These are phyloP conservation scores for Colletotrichum shisoi DNA, from an alignment of 2,329 filamentous ascomycete genomes.

Conservation along the genomic window DNA sequence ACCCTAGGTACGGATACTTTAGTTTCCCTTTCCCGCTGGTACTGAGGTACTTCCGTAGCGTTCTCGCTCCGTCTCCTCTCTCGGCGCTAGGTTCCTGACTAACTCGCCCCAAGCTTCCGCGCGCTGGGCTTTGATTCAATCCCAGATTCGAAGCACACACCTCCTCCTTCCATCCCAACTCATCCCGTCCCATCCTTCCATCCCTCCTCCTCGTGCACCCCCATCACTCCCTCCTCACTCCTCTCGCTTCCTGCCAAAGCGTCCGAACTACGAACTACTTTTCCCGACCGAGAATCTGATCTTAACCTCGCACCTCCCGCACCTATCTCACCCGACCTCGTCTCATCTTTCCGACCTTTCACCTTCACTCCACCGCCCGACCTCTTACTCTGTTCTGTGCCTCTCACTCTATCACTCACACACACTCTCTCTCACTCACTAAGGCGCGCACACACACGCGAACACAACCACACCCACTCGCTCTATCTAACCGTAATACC, in stretches of 20 bases:
- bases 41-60: conserved; percentile 18
- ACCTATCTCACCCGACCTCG: conserved; percentile 23
- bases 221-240: conserved; percentile 3
- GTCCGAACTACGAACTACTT: conserved; percentile 30
- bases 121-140: conserved; percentile 23
- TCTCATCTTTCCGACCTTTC: conserved; percentile 10
- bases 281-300: conserved; percentile 27
- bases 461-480: background rate
- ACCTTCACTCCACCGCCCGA: conserved; percentile 12
- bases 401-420: no score
- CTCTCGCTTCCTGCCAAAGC: conserved; percentile 34
- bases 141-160: conserved; percentile 32
- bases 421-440: no score
- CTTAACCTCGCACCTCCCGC: conserved; percentile 24
- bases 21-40: no score
- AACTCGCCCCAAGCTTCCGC: conserved; percentile 35
- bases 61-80: conserved; percentile 17
- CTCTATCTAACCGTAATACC: conserved; percentile 25
- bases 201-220: conserved; percentile 19
- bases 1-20: no score
- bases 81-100: conserved; percentile 39
- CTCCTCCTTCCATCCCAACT: conserved; percentile 1
- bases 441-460: no score
- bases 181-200: background rate
- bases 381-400: no score